Evolutionary conservation across 1,139 yeast genomes (phyloP).

Genomic region (Debaryomyces udenii): DNA sequence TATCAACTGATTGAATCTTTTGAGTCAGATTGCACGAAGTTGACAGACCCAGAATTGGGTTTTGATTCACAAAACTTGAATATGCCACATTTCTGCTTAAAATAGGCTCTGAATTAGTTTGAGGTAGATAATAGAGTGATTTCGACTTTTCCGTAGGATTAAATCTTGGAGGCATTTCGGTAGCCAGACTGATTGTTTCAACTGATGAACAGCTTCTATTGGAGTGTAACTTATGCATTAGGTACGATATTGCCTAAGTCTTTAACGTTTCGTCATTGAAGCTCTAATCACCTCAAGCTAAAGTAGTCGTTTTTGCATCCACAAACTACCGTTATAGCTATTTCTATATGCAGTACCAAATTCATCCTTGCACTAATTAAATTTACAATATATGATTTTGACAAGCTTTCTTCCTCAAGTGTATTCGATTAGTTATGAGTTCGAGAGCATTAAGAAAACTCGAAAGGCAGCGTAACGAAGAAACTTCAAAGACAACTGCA

Average conservation of each 20-base stretch:
- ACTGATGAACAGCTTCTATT: not conserved
- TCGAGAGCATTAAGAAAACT: constrained; percentile 64
- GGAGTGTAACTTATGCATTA: not conserved
- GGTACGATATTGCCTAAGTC: too few relatives aligned
- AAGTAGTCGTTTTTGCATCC: constrained; percentile 14
- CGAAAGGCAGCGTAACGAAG: constrained; percentile 44
- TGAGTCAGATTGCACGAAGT: too few relatives aligned
- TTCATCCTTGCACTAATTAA: not conserved
- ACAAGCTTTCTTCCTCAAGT: too few relatives aligned
- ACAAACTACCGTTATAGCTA: constrained; percentile 7
- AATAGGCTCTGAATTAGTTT: not conserved
- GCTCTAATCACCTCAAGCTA: too few relatives aligned
- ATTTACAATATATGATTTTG: too few relatives aligned
- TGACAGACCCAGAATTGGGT: too few relatives aligned
- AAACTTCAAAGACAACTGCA: not conserved
- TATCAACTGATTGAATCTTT: too few relatives aligned
- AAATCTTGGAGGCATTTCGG: not conserved
- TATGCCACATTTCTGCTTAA: not conserved
- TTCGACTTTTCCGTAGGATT: not conserved
- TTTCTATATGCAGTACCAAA: not conserved
- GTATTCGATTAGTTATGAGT: constrained; percentile 50
- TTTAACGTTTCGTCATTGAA: too few relatives aligned
- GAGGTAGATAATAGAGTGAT: not conserved
- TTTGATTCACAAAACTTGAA: too few relatives aligned
- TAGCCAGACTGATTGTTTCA: not conserved